Base-by-base conservation (phyloP, 768 basidiomycete genomes). In the Boletus rubescentipes region DNA sequence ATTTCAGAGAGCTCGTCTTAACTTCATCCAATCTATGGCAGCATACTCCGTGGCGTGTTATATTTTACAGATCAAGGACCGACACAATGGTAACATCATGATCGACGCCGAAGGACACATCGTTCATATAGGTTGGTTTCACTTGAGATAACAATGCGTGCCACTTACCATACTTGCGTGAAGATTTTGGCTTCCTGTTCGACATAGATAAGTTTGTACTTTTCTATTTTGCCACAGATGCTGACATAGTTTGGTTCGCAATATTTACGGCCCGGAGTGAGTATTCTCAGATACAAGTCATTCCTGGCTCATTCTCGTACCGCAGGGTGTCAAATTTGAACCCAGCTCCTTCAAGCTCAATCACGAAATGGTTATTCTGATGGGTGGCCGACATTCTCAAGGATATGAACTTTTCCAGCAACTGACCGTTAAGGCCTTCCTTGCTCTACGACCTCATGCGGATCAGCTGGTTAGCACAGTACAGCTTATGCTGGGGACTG, bases 31-130 rank as follows among this genome's bases (percentile, higher is more conserved):
- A 67, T 96, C 93, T 2, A 99, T 98, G 97, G 96, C 97, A 0
- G 97, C 94, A 10, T 99, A 99, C 71, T 98, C 96, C 31, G 88
- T 98, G 23, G 93, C 94, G 9, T 98, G 96, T 70, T 98, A 97
- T 69, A 93, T 99, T 60, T 73, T 98, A 40, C 97, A 99, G 71
- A 95, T 99, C 75, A 99, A 99, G 74, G 97, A 99, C 67, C 76
- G 97, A 36, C 97, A 99, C 70, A 99, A 99, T 65, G 97, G 97
- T 29, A 99, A 99, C 69, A 98, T 99, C 67, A 98, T 99, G 96
- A 95, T 99, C 55, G 97, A 98, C 67, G 93, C 89, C 3, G 91
- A 95, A 54, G 97, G 97, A 0, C 95, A 98, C 67, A 96, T 99
- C 54, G 82, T 98, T 5, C 97, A 99, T 68, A 83, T 99, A 61